Percentiles rank a stretch among this genome's conserved stretches.
These are phyloP conservation scores for Cladosporium phlei DNA, from an alignment of 2,329 filamentous ascomycete genomes.

Conservation along the genomic window DNA sequence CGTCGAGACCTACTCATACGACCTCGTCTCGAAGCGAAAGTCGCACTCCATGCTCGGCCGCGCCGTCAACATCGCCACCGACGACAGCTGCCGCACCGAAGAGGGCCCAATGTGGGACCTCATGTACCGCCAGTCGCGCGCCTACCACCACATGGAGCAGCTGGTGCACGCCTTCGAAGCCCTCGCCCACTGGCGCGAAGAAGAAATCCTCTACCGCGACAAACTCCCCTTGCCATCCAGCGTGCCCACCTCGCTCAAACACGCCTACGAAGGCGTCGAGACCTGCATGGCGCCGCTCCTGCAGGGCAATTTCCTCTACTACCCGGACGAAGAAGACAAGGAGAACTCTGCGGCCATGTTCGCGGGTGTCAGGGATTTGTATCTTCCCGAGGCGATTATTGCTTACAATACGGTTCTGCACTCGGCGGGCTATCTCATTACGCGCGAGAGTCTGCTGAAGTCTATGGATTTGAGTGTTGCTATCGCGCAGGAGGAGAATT, in stretches of 20 bases:
- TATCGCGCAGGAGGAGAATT: conserved; percentile 50
- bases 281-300: conserved; percentile 36
- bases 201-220: conserved; percentile 36
- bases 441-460: conserved; percentile 71
- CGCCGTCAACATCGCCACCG: conserved; percentile 35
- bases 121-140: conserved; percentile 26
- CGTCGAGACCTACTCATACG: conserved; percentile 46
- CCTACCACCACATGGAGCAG: conserved; percentile 41
- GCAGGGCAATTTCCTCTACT: conserved; percentile 26
- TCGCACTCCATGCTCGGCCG: conserved; percentile 39
- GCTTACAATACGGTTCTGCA: conserved; percentile 79
- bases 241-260: conserved; percentile 29
- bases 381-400: conserved; percentile 80
- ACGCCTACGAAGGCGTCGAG: conserved; percentile 37
- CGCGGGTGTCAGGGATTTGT: conserved; percentile 63
- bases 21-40: conserved; percentile 40
- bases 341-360: conserved; percentile 42
- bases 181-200: conserved; percentile 40
- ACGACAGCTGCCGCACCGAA: conserved; percentile 16
- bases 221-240: conserved; percentile 19
- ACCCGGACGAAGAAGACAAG: conserved; percentile 11
- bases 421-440: conserved; percentile 68
- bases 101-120: conserved; percentile 21
- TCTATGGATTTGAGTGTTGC: conserved; percentile 79
- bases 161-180: conserved; percentile 39